Percentiles rank a stretch among this genome's conserved stretches.
Conservation (phyloP, 371 early-diverging fungal species). For the Saksenaea vasiformis region DNA sequence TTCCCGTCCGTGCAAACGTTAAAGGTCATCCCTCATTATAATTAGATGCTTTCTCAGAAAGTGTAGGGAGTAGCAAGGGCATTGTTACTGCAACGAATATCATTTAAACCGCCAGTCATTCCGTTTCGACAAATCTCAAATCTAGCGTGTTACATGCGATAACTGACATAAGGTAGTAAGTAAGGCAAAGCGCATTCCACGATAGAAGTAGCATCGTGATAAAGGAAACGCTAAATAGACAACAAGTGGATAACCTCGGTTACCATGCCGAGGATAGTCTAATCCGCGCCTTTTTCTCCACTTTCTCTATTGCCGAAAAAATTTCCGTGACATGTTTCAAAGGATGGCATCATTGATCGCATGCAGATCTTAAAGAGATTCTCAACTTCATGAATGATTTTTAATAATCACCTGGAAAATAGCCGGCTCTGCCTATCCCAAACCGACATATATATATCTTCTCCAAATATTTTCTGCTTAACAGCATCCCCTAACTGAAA, state of each 20-base stretch:
- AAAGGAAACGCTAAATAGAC: neutral
- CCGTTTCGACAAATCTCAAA: conserved; percentile 2
- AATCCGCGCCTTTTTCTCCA: no score
- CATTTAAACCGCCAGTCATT: neutral
- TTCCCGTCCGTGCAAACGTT: no score
- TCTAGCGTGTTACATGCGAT: neutral
- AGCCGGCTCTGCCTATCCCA: no score
- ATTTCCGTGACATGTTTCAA: neutral
- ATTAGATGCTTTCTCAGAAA: no score
- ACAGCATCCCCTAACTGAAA: no score
- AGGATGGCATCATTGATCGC: conserved; percentile 1
- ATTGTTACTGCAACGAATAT: no score
- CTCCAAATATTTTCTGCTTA: no score
- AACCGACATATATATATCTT: no score
- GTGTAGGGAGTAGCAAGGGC: no score
- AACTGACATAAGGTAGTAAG: neutral
- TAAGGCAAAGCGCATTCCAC: neutral
- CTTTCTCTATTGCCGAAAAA: neutral
- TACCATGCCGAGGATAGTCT: neutral
- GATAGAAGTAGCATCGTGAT: neutral
- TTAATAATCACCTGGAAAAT: neutral
- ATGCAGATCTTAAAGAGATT: conserved; percentile 1
- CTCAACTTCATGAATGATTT: neutral
- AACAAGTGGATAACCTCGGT: neutral
- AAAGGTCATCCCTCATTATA: no score